A percentile compares a stretch with the other conserved stretches of the same genome.
These are phyloP conservation scores for Leccinum fibrillosum DNA, from an alignment of 768 basidiomycete species.

Conservation along the genomic window DNA sequence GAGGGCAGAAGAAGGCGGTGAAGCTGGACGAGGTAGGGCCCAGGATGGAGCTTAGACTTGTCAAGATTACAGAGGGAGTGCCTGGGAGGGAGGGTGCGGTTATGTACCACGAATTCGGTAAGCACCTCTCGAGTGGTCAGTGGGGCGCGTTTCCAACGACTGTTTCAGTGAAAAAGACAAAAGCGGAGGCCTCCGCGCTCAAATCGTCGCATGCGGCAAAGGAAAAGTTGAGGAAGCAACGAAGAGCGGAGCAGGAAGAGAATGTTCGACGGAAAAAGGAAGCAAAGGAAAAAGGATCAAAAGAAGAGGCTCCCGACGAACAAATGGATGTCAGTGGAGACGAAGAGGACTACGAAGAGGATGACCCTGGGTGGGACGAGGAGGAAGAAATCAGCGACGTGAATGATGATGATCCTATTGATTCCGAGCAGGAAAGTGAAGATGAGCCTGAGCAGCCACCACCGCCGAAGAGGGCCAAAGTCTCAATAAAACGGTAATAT, in stretches of 20 bases:
- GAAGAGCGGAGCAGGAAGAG: slow-evolving; percentile 85
- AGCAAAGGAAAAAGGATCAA: slow-evolving; percentile 26
- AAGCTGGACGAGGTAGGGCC: slow-evolving; percentile 93
- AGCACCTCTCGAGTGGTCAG: slow-evolving; percentile 26
- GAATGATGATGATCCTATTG: slow-evolving; percentile 41
- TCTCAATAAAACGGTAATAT: slow-evolving; percentile 44
- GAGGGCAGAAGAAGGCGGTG: slow-evolving; percentile 88
- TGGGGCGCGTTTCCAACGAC: slow-evolving; percentile 5
- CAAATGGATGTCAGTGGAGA: slow-evolving; percentile 42
- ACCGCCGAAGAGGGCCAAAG: slow-evolving; percentile 55
- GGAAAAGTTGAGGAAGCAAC: slow-evolving; percentile 68
- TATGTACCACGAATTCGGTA: slow-evolving; percentile 93
- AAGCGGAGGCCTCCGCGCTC: slow-evolving; percentile 63
- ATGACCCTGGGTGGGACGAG: slow-evolving; percentile 48
- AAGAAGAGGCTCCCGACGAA: slow-evolving; percentile 35
- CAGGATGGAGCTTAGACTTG: slow-evolving; percentile 85
- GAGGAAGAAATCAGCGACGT: slow-evolving; percentile 65
- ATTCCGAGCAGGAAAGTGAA: slow-evolving; percentile 42
- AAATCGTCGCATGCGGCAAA: slow-evolving; percentile 77
- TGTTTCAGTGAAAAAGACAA: slow-evolving; percentile 80
- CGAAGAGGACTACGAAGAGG: slow-evolving; percentile 35
- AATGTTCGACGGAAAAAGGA: slow-evolving; percentile 86
- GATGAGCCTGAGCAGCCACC: slow-evolving; percentile 46
- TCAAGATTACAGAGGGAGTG: slow-evolving; percentile 93
- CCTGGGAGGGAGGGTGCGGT: slow-evolving; percentile 93